Conservation (phyloP, 2,329 filamentous ascomycete genomes). For the Fusarium equiseti region DNA sequence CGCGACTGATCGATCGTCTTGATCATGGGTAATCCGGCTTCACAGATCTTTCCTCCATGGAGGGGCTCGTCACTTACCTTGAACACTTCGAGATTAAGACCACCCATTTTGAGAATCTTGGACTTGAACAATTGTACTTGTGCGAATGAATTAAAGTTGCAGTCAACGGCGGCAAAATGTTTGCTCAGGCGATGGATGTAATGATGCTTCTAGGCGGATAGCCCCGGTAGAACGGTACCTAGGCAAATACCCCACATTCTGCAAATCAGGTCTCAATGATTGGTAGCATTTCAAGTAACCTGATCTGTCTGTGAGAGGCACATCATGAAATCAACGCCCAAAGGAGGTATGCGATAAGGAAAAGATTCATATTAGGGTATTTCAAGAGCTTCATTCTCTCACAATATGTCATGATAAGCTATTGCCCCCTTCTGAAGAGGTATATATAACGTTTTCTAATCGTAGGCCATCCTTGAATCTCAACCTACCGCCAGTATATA, state of each 20-base stretch:
- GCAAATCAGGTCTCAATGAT: conserved; percentile 25
- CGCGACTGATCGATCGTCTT: background rate
- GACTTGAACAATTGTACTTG: conserved; percentile 7
- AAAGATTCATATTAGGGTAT: conserved; percentile 7
- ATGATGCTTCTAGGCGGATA: conserved; percentile 38
- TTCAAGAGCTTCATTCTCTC: background rate
- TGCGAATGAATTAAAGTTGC: conserved; percentile 24
- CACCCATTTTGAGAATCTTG: conserved; percentile 66
- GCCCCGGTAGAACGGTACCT: conserved; percentile 42
- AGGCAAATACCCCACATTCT: conserved; percentile 26
- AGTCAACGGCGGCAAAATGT: conserved; percentile 32
- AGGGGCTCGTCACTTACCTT: conserved; percentile 70
- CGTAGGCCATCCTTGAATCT: conserved; percentile 16
- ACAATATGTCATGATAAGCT: conserved; percentile 16
- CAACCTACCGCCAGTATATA: conserved; percentile 29
- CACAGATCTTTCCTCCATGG: background rate
- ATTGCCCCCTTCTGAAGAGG: conserved; percentile 26
- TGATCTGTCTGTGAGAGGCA: conserved; percentile 1
- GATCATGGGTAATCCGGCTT: background rate
- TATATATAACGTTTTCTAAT: conserved; percentile 30
- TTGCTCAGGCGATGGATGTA: conserved; percentile 25
- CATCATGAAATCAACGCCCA: conserved; percentile 9
- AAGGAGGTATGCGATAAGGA: background rate
- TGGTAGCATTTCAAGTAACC: conserved; percentile 23
- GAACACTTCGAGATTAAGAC: conserved; percentile 93